A percentile compares a stretch with the other conserved stretches of the same genome.
phyloP scores from a whole-genome alignment of 78 protist species.

The Dictyostelium discoideum region DNA sequence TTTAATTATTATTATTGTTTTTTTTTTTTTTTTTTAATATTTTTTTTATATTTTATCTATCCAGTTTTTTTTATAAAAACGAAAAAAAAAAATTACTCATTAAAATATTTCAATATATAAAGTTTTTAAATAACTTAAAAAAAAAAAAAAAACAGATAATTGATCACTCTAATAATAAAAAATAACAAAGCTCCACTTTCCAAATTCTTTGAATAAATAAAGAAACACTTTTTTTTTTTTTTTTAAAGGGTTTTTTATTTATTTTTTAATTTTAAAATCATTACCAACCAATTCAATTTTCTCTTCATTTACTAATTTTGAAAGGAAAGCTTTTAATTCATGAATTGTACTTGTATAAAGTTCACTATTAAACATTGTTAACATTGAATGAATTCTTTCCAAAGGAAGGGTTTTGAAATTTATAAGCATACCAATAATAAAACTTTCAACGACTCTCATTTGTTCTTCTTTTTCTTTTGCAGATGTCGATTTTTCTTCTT shows the following conservation, averaged over 20 bases:
- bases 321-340: slow-evolving; percentile 36
- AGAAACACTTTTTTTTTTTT: too few relatives aligned
- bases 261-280: slow-evolving; percentile 61
- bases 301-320: slow-evolving; percentile 51
- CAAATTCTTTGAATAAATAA: too few relatives aligned
- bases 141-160: too few relatives aligned
- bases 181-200: too few relatives aligned
- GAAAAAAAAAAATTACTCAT: too few relatives aligned
- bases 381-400: slow-evolving; percentile 83
- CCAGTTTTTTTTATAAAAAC: too few relatives aligned
- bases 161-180: too few relatives aligned
- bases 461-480: slow-evolving; percentile 56
- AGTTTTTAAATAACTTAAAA: too few relatives aligned
- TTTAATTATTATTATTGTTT: too few relatives aligned
- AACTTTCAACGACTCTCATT: slow-evolving; percentile 48
- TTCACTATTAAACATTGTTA: slow-evolving; percentile 69
- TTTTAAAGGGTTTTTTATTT: background rate
- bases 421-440: slow-evolving; percentile 83
- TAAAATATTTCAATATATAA: too few relatives aligned
- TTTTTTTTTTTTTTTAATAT: too few relatives aligned
- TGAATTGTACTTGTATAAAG: slow-evolving; percentile 12
- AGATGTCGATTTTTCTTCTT: slow-evolving; percentile 17
- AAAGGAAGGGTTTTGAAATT: slow-evolving; percentile 76
- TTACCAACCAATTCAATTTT: slow-evolving; percentile 36
- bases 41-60: too few relatives aligned